Evolutionary conservation across 306 rosid genomes (phyloP).

Genomic region (Gillenia trifoliata): DNA sequence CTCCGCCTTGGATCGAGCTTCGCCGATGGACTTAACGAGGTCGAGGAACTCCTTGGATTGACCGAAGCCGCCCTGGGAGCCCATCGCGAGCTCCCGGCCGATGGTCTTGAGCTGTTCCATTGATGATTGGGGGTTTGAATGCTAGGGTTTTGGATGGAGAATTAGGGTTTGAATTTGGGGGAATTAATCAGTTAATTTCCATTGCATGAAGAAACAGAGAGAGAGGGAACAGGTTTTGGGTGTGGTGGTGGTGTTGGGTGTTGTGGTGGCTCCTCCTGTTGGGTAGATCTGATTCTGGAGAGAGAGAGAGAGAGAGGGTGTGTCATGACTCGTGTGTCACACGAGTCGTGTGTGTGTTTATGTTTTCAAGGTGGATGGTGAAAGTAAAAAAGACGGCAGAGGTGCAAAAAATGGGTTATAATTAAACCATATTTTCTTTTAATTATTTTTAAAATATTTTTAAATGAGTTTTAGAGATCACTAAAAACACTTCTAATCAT

Average conservation of each 20-base stretch:
- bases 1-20: conserved; percentile 94
- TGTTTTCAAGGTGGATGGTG: neutral
- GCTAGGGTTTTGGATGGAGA: conserved; percentile 12
- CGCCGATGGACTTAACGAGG: conserved; percentile 91
- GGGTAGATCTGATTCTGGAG: neutral
- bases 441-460: too few relatives aligned
- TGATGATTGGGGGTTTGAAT: neutral
- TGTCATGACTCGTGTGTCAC: neutral
- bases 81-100: conserved; percentile 96
- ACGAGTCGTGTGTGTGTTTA: neutral
- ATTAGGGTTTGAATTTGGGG: neutral
- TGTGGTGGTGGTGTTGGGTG: too few relatives aligned
- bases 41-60: conserved; percentile 91
- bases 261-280: neutral
- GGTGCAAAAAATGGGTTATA: neutral
- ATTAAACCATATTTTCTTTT: too few relatives aligned
- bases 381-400: neutral
- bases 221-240: neutral
- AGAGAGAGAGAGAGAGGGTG: neutral
- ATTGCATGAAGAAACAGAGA: neutral
- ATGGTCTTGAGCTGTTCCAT: conserved; percentile 92
- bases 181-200: neutral
- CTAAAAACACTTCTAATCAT: too few relatives aligned
- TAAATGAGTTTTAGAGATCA: too few relatives aligned
- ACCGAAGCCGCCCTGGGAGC: conserved; percentile 94